Evolutionary conservation across 495 filamentous ascomycete genomes (phyloP), one percentile per base, ranked within the genome.

Genomic region (Chaetomium cochliodes): DNA sequence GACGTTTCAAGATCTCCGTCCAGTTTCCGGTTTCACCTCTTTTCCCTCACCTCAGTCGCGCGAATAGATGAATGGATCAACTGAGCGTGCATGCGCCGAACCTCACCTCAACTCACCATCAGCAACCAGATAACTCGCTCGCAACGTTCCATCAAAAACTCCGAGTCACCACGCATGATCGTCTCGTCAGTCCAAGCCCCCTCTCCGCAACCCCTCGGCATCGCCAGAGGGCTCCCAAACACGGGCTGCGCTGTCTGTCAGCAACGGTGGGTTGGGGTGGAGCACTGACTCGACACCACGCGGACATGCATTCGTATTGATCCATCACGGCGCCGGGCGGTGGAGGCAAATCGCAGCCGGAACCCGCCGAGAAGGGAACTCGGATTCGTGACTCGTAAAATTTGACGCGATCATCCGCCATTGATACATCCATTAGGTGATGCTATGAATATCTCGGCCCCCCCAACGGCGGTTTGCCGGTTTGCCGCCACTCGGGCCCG

Each of bases 1-100:
- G 53, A 63, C 1, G 62, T 58, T 64, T 58, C 53, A 42, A 64
- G 46, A 58, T 58, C 30, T 41, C 42, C 46, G 28, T 26, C 39
- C 26, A n/a, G 39, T 49, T 56, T 49, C 41, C 26, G 23, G 44
- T 42, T 25, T 51, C 53, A 25, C 41, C 41, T 39, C 18, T 11
- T 2, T 7, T 23, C 20, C 20, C 26, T 41, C 58, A 20, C 3
- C 16, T 16, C 23, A 20, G 0, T 13, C 30, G 41, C 23, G 28
- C 28, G 28, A 30, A 30, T 30, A 30, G 28, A 30, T 30, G 15
- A 37, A 46, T 22, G 23, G 25, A 30, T 15, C 15, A 49, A 59
- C 57, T 20, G 33, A 20, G 26, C 2, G 50, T 37, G 50, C 25
- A 3, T 1, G 44, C 28, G 28, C 26, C 28, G 9, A 56, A 41